Base-by-base conservation (phyloP, 805 yeast genomes). In the Sugiyamaella qingdaonensis region DNA sequence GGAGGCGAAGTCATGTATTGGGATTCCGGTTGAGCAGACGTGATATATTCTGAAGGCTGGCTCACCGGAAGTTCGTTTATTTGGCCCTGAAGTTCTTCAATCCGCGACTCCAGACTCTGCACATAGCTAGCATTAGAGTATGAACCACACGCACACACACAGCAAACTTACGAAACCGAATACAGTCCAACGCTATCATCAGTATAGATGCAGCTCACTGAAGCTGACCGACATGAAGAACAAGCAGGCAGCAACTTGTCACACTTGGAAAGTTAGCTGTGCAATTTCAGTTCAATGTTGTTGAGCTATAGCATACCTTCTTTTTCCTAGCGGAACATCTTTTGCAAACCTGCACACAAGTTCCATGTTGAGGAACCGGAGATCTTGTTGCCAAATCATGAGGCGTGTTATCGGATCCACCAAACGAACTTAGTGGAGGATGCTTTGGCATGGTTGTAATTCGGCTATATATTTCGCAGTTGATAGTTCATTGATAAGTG, bases 331-430 rank as follows among this genome's bases (percentile, higher is more conserved):
- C 24, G 32, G 43, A 48, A 39, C 61, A 58, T 18, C 61, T 44
- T 49, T 55, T 61, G 42, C 61, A 58, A 3, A 59, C 61, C 35
- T 58, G 59, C 4, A 34, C 16, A 10, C 39, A 53, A n/a, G 61
- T 31, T 11, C 19, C 45, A 2, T 55, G 56, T 39, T 57, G 60
- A 35, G 47, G 29, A 24, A 24, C 7, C 29, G 29, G 29, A 7
- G 7, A 24, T 3, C 29, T 24, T 24, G 29, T 24, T 24, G 29
- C 3, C 29, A 24, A 24, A 24, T 4, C 29, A 3, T 24, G 29
- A 24, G 29, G 7, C 7, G 29, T 24, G 7, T 24, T 7, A 24
- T 24, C 29, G 3, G 29, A 3, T 9, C 37, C 37, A 34, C 5
- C 10, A 13, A 4, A 14, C 8, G 16, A 14, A 34, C 5, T 4